Conservation (phyloP, 805 yeast genomes). For the Candida hungchunana region DNA sequence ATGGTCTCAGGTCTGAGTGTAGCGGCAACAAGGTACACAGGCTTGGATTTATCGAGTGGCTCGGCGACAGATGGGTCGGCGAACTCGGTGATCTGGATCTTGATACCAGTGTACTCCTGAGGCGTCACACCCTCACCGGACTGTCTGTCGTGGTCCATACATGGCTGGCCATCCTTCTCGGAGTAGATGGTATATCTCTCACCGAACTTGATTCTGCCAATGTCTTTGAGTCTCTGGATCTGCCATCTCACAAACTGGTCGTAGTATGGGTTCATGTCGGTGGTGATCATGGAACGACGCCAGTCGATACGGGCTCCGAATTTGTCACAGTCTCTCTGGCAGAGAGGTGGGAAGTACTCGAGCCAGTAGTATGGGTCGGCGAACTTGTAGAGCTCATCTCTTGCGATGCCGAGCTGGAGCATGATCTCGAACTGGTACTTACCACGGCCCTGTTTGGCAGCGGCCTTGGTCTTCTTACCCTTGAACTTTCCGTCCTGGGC, state of each 20-base stretch:
- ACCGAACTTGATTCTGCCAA: slow-evolving; percentile 93
- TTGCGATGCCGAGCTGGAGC: slow-evolving; percentile 87
- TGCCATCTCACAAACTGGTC: slow-evolving; percentile 97
- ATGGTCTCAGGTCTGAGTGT: slow-evolving; percentile 98
- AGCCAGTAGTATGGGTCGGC: slow-evolving; percentile 95
- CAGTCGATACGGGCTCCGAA: slow-evolving; percentile 96
- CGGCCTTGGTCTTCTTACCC: slow-evolving; percentile 91
- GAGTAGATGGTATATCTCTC: slow-evolving; percentile 97
- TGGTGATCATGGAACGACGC: slow-evolving; percentile 95
- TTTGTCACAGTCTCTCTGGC: slow-evolving; percentile 31
- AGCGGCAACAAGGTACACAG: slow-evolving; percentile 85
- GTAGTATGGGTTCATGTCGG: slow-evolving; percentile 92
- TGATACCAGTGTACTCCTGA: slow-evolving; percentile 93
- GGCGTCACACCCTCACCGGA: slow-evolving; percentile 97
- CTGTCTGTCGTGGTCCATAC: slow-evolving; percentile 98
- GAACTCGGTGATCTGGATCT: slow-evolving; percentile 66
- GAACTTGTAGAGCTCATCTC: slow-evolving; percentile 78
- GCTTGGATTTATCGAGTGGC: slow-evolving; percentile 39
- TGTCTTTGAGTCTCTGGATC: slow-evolving; percentile 78
- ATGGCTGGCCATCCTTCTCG: slow-evolving; percentile 97
- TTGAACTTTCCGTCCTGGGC: slow-evolving; percentile 1
- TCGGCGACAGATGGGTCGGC: neutral
- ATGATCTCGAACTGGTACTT: slow-evolving; percentile 95
- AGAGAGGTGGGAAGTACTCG: slow-evolving; percentile 84
- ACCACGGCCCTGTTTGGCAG: slow-evolving; percentile 88